Conservation (phyloP, 306 rosid species). For the Vigna reflexopilosa region DNA sequence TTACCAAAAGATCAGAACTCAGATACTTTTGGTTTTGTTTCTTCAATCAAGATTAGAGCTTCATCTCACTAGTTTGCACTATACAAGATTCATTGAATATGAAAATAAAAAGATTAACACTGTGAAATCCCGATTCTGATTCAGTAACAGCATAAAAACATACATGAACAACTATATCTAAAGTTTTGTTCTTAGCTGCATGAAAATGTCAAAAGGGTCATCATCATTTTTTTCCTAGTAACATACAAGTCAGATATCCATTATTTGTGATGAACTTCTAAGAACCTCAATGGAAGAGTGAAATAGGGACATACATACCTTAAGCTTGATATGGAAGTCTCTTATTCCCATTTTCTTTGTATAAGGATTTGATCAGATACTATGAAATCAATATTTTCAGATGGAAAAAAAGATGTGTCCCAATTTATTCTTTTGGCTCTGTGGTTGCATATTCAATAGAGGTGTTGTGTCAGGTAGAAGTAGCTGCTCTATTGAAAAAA, state of each 20-base stretch:
- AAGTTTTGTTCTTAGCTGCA: neutral
- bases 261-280: neutral
- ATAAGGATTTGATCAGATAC: neutral
- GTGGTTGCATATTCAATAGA: constrained; percentile 7
- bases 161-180: neutral
- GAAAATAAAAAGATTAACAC: neutral
- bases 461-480: constrained; percentile 41
- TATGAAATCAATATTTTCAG: neutral
- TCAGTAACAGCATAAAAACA: neutral
- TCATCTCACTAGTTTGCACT: too few relatives aligned
- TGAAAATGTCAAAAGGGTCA: constrained; percentile 12
- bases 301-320: constrained; percentile 42
- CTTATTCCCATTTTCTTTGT: constrained; percentile 43
- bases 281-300: constrained; percentile 10
- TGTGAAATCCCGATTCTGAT: neutral
- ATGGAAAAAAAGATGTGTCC: neutral
- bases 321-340: constrained; percentile 53
- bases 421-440: neutral
- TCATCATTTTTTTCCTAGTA: neutral
- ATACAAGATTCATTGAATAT: too few relatives aligned
- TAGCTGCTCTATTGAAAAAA: constrained; percentile 41
- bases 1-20: neutral
- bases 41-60: neutral
- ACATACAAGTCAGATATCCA: too few relatives aligned
- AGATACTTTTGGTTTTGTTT: neutral